Conservation (phyloP, 2,329 filamentous ascomycete genomes). For the Graphium sp. region DNA sequence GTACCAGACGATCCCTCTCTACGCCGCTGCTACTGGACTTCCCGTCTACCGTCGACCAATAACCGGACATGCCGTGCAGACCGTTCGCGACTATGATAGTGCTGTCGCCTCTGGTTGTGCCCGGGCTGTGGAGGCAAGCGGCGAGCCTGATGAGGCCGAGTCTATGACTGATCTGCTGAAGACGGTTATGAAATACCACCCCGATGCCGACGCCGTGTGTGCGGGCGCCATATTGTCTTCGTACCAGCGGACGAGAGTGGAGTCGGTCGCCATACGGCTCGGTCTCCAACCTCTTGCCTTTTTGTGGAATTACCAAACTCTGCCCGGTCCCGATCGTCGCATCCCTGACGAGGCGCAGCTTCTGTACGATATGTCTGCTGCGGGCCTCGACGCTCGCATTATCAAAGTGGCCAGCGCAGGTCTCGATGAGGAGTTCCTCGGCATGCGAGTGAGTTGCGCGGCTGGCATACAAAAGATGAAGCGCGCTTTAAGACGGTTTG, state of each 20-base stretch:
- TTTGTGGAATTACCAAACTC: conserved; percentile 76
- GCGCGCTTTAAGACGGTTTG: conserved; percentile 48
- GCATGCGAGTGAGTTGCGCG: conserved; percentile 56
- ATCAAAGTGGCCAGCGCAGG: conserved; percentile 91
- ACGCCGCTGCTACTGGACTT: conserved; percentile 59
- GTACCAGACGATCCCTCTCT: conserved; percentile 72
- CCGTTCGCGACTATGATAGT: conserved; percentile 49
- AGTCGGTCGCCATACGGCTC: conserved; percentile 76
- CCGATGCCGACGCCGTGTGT: conserved; percentile 70
- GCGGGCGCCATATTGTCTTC: conserved; percentile 88
- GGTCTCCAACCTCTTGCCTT: conserved; percentile 70
- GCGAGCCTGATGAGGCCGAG: conserved; percentile 66
- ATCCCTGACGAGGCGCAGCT: conserved; percentile 38
- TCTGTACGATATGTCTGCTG: conserved; percentile 63
- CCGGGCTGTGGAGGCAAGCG: conserved; percentile 5
- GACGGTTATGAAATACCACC: conserved; percentile 50
- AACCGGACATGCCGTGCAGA: conserved; percentile 51
- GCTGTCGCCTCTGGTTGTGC: too few relatives aligned
- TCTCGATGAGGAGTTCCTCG: conserved; percentile 64
- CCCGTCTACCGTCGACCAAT: conserved; percentile 76
- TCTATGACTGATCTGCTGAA: conserved; percentile 62
- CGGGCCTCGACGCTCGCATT: conserved; percentile 73
- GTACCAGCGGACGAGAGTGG: conserved; percentile 91
- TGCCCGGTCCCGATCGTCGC: conserved; percentile 45
- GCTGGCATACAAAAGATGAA: conserved; percentile 27